Evolutionary conservation across 2,329 filamentous ascomycete genomes (phyloP).

Genomic region (Epichloe sibirici): DNA sequence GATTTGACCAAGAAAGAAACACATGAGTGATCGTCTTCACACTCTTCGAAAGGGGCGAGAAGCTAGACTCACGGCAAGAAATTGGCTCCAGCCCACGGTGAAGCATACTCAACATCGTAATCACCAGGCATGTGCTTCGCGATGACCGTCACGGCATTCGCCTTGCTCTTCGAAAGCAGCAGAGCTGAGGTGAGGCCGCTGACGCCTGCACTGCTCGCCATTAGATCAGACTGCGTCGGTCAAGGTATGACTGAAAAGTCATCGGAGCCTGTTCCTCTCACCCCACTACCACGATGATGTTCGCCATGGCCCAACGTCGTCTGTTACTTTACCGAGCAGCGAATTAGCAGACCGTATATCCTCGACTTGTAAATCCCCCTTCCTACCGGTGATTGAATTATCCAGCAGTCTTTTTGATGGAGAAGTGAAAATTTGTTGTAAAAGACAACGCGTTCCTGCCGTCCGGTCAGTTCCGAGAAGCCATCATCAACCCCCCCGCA

Average conservation of each 20-base stretch:
- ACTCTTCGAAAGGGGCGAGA: neutral
- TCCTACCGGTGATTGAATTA: neutral
- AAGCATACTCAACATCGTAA: constrained; percentile 83
- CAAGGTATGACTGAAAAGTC: neutral
- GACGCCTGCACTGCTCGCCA: constrained; percentile 31
- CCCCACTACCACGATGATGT: constrained; percentile 17
- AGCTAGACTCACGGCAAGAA: constrained; percentile 50
- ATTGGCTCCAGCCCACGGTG: constrained; percentile 80
- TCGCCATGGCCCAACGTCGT: neutral
- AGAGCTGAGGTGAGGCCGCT: constrained; percentile 39
- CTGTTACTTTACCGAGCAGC: neutral
- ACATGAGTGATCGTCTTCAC: no score
- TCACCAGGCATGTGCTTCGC: constrained; percentile 91
- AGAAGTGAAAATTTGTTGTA: neutral
- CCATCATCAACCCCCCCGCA: neutral
- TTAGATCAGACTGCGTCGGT: neutral
- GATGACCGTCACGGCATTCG: constrained; percentile 50
- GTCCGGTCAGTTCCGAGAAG: neutral
- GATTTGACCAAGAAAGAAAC: neutral
- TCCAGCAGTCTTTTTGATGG: neutral
- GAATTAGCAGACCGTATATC: neutral
- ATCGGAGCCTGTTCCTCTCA: constrained; percentile 10
- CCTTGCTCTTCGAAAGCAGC: constrained; percentile 31
- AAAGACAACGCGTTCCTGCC: neutral
- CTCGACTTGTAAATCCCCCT: no score